These are phyloP conservation scores for Chenopodium album DNA, from an alignment of 148 eudicot species.

Conservation along the genomic window DNA sequence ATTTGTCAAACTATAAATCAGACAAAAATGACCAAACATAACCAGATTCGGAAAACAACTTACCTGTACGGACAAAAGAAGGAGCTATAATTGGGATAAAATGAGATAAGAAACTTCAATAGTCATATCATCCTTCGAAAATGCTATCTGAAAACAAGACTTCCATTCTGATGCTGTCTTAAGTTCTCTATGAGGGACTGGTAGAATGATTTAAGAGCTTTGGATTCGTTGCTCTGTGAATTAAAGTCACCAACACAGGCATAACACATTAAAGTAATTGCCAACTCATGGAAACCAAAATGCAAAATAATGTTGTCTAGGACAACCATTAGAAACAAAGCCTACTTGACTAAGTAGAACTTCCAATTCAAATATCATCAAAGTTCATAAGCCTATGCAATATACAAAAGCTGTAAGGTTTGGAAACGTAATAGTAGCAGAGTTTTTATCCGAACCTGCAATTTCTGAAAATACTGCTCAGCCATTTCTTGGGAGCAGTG, in stretches of 20 bases:
- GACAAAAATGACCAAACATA: neutral
- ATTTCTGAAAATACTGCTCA: constrained; percentile 79
- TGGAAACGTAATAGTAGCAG: neutral
- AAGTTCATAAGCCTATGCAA: neutral
- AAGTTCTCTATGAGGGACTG: constrained; percentile 68
- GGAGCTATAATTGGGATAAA: constrained; percentile 21
- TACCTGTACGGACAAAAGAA: constrained; percentile 49
- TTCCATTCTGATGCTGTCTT: constrained; percentile 86
- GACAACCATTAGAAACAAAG: neutral
- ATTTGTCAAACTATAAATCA: neutral
- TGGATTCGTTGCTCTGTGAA: constrained; percentile 72
- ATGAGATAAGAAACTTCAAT: constrained; percentile 26
- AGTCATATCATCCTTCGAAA: neutral
- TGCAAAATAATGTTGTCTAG: neutral
- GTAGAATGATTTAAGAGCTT: constrained; percentile 73
- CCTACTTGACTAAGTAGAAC: constrained; percentile 2
- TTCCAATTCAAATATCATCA: neutral
- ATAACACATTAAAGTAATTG: neutral
- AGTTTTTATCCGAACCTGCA: constrained; percentile 56
- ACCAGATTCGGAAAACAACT: constrained; percentile 11
- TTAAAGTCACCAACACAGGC: constrained; percentile 8
- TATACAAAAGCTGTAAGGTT: neutral
- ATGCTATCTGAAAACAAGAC: constrained; percentile 95
- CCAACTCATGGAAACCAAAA: neutral
- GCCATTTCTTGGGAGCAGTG: constrained; percentile 88